These are phyloP conservation scores for Fraxinus velutina DNA, from an alignment of 305 asterid species.

Conservation along the genomic window DNA sequence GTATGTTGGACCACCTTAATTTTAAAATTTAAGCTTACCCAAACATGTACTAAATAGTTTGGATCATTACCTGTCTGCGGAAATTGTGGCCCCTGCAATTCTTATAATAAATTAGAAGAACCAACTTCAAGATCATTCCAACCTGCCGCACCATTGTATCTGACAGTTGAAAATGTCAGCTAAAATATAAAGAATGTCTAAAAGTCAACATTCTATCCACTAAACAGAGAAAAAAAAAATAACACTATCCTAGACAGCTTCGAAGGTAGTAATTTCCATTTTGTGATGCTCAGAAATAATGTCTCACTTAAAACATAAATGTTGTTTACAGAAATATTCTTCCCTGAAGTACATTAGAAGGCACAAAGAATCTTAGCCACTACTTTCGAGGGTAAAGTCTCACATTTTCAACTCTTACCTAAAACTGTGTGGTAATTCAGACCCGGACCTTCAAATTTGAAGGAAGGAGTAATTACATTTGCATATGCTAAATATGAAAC, in stretches of 20 bases:
- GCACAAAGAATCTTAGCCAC: not conserved
- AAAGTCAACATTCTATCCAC: not conserved
- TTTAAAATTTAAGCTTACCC: not conserved
- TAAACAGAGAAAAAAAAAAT: not conserved
- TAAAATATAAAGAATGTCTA: not conserved
- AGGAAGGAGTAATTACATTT: not conserved
- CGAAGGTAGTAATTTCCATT: not conserved
- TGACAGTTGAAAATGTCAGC: conserved; percentile 27
- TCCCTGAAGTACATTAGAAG: not conserved
- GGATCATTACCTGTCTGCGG: conserved; percentile 69
- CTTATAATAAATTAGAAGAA: conserved; percentile 76
- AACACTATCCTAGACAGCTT: not conserved
- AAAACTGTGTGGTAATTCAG: not conserved
- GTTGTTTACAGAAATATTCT: not conserved
- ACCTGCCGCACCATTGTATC: conserved; percentile 84
- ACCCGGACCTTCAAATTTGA: not conserved
- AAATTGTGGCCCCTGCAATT: conserved; percentile 86
- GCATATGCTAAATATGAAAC: not conserved
- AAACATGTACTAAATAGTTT: not conserved
- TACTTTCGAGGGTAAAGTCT: not conserved
- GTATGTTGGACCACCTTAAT: not conserved
- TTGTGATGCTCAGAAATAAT: not conserved
- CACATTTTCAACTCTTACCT: not conserved
- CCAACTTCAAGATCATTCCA: conserved; percentile 81
- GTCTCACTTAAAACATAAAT: not conserved